Evolutionary conservation across 1,284 basidiomycete species (phyloP), one percentile per base, ranked within the genome.

Genomic region (Lignosus rhinocerotis): DNA sequence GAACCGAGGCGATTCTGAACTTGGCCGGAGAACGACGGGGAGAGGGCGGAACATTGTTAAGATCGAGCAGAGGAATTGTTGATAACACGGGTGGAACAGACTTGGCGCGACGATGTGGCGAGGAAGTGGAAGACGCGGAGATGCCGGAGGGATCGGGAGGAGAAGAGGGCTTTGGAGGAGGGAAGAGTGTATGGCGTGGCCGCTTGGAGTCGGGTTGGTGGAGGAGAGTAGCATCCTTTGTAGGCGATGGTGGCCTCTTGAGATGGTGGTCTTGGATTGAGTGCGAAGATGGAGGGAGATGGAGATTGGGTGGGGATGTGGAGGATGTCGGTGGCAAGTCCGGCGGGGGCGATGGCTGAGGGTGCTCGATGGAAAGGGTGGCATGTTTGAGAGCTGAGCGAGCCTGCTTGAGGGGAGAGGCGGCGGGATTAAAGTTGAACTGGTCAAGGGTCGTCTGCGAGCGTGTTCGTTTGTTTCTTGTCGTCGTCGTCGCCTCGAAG

Each of bases 201-300:
- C 66, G 63, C 56, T 67, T 67, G 21, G 43, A 44, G 47, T 55
- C 56, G 17, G 56, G 61, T 31, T 61, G 58, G 43, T 33, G 39
- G 25, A 55, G 49, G 21, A 60, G 55, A 14, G 51, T 56, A n/a
- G 56, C 51, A 49, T 63, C 63, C 52, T 59, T 60, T 11, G 48
- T 39, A 1, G 61, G 61, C n/a, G 62, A 61, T 21, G 58, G 44
- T n/a, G 65, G 63, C n/a, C 65, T 48, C 57, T 66, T 66, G 59
- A 57, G 54, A 25, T 34, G 43, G n/a, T 42, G 48, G 33, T 59
- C 57, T 33, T 30, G 39, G 2, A 17, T 41, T 7, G 51, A 4
- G 25, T 25, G 25, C 25, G 25, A 25, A 25, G 25, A 25, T 4
- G 25, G 25, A 25, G 25, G 25, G 25, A 25, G 25, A 25, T 25